Evolutionary conservation across 208 protist species (phyloP), one percentile per base, ranked within the genome.

Genomic region (Crithidia fasciculata): DNA sequence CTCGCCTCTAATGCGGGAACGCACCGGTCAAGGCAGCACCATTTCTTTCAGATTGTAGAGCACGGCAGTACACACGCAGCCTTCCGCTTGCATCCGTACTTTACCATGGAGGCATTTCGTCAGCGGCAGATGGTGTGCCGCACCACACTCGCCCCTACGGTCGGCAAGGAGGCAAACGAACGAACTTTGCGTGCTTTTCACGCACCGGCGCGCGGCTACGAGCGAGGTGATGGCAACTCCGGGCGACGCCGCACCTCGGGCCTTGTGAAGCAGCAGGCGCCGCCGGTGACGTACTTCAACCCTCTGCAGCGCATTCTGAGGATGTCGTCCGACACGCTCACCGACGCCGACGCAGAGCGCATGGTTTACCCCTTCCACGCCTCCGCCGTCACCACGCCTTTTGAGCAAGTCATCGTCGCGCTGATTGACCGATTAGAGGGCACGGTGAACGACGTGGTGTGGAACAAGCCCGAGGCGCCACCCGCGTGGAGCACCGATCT

Each of bases 401-500:
- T 66, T 58, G 66, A 66, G 60, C 71, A 68, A 28, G 49, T 73
- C 37, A 45, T 71, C 6, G 10, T 41, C 0, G 59, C 58, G 37
- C 61, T 73, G 0, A 63, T 73, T 2, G 36, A 55, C 18, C 68
- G 53, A 41, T 54, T 75, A 19, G 13, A 16, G 19, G 41, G 43
- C 15, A 76, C 78, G 0, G 61, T 78, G 18, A 40, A 19, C 12
- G 13, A 28, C 16, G 81, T 87, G 15, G 28, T 37, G 5, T 90
- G 84, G 86, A 87, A 92, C 61, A 39, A 12, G 5, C 84, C 86
- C 12, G 39, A 59, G 0, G 8, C 18, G 4, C 72, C 63, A 3
- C 70, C 71, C 2, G 83, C 84, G 53, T 95, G 91, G 91, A 10
- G 76, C 8, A 16, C 80, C 9, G 91, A 94, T 54, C 72, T 93